Conservation (phyloP, 495 filamentous ascomycete species). For the Hypoxylon subgilvum region DNA sequence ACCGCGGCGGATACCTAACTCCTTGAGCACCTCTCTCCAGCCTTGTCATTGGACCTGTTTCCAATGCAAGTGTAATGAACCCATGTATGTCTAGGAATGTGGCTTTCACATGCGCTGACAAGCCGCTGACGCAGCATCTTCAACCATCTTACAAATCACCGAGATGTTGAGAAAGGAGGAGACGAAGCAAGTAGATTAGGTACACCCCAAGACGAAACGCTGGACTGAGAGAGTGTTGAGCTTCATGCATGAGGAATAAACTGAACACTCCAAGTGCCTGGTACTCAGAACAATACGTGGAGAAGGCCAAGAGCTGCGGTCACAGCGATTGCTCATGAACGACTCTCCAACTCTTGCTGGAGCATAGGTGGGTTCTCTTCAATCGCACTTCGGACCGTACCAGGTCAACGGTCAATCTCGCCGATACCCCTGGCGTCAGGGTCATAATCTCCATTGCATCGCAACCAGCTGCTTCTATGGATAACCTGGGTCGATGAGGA, state of each 20-base stretch:
- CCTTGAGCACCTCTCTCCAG: constrained; percentile 1
- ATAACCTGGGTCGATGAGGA: constrained; percentile 4
- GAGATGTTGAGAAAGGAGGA: constrained; percentile 1
- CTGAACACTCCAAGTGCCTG: constrained; percentile 7
- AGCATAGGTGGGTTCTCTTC: no score
- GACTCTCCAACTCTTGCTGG: no score
- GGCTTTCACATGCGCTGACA: constrained; percentile 27
- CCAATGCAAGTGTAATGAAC: constrained; percentile 1
- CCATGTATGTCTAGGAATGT: constrained; percentile 4
- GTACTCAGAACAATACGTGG: constrained; percentile 14
- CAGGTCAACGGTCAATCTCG: no score
- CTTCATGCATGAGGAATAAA: no score
- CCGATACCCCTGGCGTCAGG: neutral
- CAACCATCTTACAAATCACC: constrained; percentile 20
- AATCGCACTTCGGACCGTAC: no score
- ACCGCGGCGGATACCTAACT: constrained; percentile 9
- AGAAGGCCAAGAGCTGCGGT: constrained; percentile 19
- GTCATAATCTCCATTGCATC: neutral
- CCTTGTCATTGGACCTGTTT: neutral
- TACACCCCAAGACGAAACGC: no score
- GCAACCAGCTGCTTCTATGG: neutral
- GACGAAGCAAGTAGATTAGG: neutral
- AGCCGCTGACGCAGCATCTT: constrained; percentile 20
- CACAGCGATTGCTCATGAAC: constrained; percentile 1
- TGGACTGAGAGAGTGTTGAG: no score